Conservation (phyloP, 495 filamentous ascomycete genomes). For the Penicillium antarcticum region DNA sequence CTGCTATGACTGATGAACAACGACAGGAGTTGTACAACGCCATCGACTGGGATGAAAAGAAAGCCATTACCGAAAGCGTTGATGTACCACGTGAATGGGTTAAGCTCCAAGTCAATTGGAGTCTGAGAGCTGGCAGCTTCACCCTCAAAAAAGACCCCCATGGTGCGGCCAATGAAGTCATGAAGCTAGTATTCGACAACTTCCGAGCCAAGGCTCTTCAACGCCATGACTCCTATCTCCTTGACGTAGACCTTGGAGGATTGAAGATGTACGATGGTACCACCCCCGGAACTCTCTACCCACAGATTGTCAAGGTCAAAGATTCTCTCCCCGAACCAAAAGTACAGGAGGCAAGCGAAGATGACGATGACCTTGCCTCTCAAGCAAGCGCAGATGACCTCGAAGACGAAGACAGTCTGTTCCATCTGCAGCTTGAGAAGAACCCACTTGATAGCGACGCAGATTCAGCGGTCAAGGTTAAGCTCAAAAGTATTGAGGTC, state of each 20-base stretch:
- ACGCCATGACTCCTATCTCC: constrained; percentile 82
- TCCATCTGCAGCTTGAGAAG: constrained; percentile 87
- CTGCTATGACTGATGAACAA: constrained; percentile 88
- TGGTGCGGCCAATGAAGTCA: constrained; percentile 69
- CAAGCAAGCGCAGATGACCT: constrained; percentile 49
- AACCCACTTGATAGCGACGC: constrained; percentile 91
- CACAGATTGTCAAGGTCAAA: constrained; percentile 93
- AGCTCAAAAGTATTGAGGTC: constrained; percentile 92
- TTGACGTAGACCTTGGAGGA: constrained; percentile 85
- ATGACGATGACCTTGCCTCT: constrained; percentile 61
- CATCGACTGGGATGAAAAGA: constrained; percentile 98
- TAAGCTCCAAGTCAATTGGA: constrained; percentile 87
- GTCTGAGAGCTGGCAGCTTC: constrained; percentile 88
- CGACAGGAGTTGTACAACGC: constrained; percentile 94
- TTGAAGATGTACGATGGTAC: constrained; percentile 95
- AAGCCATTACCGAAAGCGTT: constrained; percentile 77
- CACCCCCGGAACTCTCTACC: constrained; percentile 81
- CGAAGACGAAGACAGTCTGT: constrained; percentile 73
- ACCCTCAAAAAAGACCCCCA: constrained; percentile 88
- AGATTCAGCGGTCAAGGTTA: constrained; percentile 83
- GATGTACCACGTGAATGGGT: constrained; percentile 87
- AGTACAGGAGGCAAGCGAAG: constrained; percentile 40
- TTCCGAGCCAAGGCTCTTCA: constrained; percentile 87
- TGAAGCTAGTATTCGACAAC: constrained; percentile 88
- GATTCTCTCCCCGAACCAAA: constrained; percentile 61